These are phyloP conservation scores for Fragaria vesca DNA, from an alignment of 306 rosid species.

Conservation along the genomic window DNA sequence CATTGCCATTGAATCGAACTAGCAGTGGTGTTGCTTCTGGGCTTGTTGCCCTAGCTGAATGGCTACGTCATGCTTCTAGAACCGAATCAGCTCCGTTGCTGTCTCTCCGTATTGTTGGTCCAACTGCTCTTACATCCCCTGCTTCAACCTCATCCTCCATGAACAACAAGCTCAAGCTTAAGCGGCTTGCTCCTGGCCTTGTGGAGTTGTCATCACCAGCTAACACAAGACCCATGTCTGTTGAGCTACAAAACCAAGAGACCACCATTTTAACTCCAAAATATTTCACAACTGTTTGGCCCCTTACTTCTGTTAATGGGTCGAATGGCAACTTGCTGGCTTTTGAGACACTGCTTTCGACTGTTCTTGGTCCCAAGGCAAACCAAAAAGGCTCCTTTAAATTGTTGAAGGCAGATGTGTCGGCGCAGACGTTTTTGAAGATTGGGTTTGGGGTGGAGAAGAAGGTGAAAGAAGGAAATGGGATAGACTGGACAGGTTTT, in stretches of 20 bases:
- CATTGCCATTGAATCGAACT: constrained; percentile 66
- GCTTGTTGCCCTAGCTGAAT: constrained; percentile 69
- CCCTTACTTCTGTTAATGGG: constrained; percentile 77
- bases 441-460: constrained; percentile 85
- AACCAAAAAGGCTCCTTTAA: constrained; percentile 71
- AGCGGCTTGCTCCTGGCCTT: constrained; percentile 92
- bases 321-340: constrained; percentile 73
- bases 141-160: constrained; percentile 57
- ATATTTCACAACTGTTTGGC: constrained; percentile 71
- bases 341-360: constrained; percentile 62
- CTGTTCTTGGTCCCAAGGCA: constrained; percentile 74
- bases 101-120: constrained; percentile 84
- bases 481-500: constrained; percentile 42
- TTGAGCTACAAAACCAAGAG: constrained; percentile 42
- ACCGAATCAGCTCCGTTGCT: constrained; percentile 49
- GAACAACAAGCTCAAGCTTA: constrained; percentile 71
- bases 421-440: constrained; percentile 80
- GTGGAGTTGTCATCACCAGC: constrained; percentile 78
- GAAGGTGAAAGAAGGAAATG: constrained; percentile 75
- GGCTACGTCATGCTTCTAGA: constrained; percentile 64
- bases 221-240: constrained; percentile 33
- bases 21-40: constrained; percentile 71
- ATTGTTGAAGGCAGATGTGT: constrained; percentile 83
- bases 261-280: constrained; percentile 60
- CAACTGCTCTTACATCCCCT: constrained; percentile 70